phyloP scores from a whole-genome alignment of 306 rosid genomes.

The Fagus crenata region DNA sequence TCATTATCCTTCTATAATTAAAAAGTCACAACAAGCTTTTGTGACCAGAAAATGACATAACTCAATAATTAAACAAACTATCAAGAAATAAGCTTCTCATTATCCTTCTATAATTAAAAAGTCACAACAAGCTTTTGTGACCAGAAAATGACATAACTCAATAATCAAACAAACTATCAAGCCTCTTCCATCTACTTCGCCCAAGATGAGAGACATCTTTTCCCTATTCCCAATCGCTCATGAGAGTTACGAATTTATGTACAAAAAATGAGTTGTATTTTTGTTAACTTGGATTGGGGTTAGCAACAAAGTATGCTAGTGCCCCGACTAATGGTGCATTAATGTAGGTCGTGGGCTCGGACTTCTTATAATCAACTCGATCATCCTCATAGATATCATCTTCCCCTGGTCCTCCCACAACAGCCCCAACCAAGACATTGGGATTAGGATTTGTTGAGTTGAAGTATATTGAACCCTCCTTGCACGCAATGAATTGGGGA shows the following conservation, averaged over 20 bases:
- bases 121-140: slow-evolving; percentile 38
- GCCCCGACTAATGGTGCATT: slow-evolving; percentile 94
- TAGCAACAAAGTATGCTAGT: slow-evolving; percentile 69
- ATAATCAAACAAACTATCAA: slow-evolving; percentile 32
- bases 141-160: slow-evolving; percentile 26
- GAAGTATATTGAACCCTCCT: slow-evolving; percentile 71
- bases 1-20: background rate
- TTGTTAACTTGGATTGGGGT: slow-evolving; percentile 44
- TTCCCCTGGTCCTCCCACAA: slow-evolving; percentile 85
- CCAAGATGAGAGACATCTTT: slow-evolving; percentile 67
- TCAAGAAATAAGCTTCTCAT: background rate
- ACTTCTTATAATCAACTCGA: slow-evolving; percentile 64
- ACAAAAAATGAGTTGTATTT: slow-evolving; percentile 19
- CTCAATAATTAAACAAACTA: background rate
- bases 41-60: slow-evolving; percentile 36
- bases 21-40: slow-evolving; percentile 33
- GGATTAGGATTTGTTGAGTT: slow-evolving; percentile 73
- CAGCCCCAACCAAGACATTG: slow-evolving; percentile 75
- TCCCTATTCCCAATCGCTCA: slow-evolving; percentile 10
- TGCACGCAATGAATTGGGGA: slow-evolving; percentile 68
- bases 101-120: slow-evolving; percentile 9
- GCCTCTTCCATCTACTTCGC: slow-evolving; percentile 66
- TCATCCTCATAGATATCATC: slow-evolving; percentile 74
- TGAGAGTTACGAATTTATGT: slow-evolving; percentile 21
- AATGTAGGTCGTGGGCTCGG: slow-evolving; percentile 92